These are phyloP conservation scores for Cyclocybe aegerita DNA, from an alignment of 768 basidiomycete species.

Conservation along the genomic window DNA sequence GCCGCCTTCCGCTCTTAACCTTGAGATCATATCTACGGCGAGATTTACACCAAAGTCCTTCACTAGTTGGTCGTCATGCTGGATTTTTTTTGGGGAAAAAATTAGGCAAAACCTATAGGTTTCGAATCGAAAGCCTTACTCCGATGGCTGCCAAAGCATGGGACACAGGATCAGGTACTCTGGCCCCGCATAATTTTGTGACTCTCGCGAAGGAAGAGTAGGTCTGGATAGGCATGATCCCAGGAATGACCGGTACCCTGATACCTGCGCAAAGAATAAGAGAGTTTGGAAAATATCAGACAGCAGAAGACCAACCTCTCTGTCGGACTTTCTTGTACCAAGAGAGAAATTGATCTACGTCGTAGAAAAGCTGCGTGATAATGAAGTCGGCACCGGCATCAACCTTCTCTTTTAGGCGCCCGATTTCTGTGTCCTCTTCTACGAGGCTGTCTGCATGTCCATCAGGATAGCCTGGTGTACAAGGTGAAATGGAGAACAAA, in stretches of 20 bases:
- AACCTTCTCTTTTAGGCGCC: slow-evolving; percentile 80
- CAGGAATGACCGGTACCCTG: slow-evolving; percentile 86
- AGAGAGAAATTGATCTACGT: slow-evolving; percentile 78
- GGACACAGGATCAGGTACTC: slow-evolving; percentile 68
- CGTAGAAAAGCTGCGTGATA: slow-evolving; percentile 96
- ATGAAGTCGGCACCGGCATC: slow-evolving; percentile 96
- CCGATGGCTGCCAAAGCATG: slow-evolving; percentile 71
- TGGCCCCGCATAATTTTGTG: slow-evolving; percentile 83
- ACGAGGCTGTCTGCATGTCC: slow-evolving; percentile 68
- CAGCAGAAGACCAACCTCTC: slow-evolving; percentile 51
- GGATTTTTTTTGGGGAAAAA: slow-evolving; percentile 2
- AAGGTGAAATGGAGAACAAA: slow-evolving; percentile 5
- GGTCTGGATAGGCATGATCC: slow-evolving; percentile 97
- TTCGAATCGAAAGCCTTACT: slow-evolving; percentile 42
- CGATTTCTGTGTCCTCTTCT: slow-evolving; percentile 63
- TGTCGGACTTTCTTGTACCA: slow-evolving; percentile 77
- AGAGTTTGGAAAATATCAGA: background rate
- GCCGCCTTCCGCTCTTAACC: slow-evolving; percentile 51
- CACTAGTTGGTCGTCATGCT: slow-evolving; percentile 92
- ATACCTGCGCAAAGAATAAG: slow-evolving; percentile 59
- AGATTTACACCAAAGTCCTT: slow-evolving; percentile 93
- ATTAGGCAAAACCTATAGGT: background rate
- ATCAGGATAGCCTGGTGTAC: slow-evolving; percentile 83
- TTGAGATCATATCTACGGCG: slow-evolving; percentile 76
- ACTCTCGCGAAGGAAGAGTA: slow-evolving; percentile 91